Base-by-base conservation (phyloP, 768 basidiomycete species). In the Hortiboletus campestris region DNA sequence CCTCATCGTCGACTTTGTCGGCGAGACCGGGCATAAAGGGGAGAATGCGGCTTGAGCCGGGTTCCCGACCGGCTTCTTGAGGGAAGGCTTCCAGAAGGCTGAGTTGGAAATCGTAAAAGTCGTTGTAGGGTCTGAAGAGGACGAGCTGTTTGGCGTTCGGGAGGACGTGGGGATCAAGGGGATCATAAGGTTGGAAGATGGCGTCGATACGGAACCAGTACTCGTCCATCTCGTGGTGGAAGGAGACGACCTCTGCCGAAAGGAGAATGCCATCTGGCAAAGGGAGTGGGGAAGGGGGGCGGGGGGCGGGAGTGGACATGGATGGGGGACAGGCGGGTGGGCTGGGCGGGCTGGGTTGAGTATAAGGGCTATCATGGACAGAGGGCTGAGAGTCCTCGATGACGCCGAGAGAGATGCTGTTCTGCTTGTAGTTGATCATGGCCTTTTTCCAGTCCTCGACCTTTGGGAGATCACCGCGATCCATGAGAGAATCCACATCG, bases 361-460 rank as follows among this genome's bases (percentile, higher is more conserved):
- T 55, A 59, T 74, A 79, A 14, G 82, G 77, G 63, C 74, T 78
- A 59, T 76, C 73, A 43, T 76, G 65, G 29, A 79, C 74, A 0
- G 80, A 73, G n/a, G 72, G 65, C 22, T 77, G 66, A 35, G 77
- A 63, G 17, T 82, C 75, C 55, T 98, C 96, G 66, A 98, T 84
- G 43, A 93, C 88, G 41, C 97, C 97, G 17, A 99, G 82, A 7
- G 95, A 82, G 68, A 99, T 99, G 70, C 91, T 93, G 70, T 88
- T 93, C 62, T 94, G 91, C 73, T 98, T 98, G 78, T 99, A 99
- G 63, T 80, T 88, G 53, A 94, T 82, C 81, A 98, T 91, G 20
- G 92, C 89, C 64, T 87, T 86, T 72, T 98, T 98, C 97, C 97
- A 99, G 57, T 98, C 95, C 70, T 99, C 97, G n/a, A 99, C 95